Evolutionary conservation across 176 grass and related monocot species (phyloP).

Genomic region (Cenchrus fungigraminus): DNA sequence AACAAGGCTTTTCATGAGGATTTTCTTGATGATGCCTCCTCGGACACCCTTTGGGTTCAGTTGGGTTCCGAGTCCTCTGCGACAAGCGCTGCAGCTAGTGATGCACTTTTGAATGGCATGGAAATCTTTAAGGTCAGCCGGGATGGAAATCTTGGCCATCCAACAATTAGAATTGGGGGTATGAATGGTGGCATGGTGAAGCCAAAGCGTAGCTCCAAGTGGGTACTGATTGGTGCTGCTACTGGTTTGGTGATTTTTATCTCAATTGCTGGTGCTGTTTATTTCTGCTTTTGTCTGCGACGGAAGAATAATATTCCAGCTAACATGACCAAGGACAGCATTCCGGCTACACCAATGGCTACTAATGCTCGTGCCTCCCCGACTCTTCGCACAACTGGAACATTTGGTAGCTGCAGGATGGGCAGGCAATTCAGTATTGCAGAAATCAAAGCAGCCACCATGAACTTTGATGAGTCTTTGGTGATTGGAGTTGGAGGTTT

Average conservation of each 20-base stretch:
- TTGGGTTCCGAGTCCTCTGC: slow-evolving; percentile 72
- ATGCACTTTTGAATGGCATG: slow-evolving; percentile 92
- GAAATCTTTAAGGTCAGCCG: slow-evolving; percentile 97
- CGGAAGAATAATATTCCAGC: slow-evolving; percentile 44
- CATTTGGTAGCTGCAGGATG: slow-evolving; percentile 48
- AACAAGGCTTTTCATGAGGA: slow-evolving; percentile 97
- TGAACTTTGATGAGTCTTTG: slow-evolving; percentile 83
- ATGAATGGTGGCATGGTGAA: slow-evolving; percentile 33
- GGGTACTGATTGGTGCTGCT: slow-evolving; percentile 57
- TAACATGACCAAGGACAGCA: slow-evolving; percentile 42
- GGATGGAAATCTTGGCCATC: slow-evolving; percentile 75
- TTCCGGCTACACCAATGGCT: slow-evolving; percentile 44
- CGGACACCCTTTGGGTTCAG: slow-evolving; percentile 91
- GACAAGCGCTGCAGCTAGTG: slow-evolving; percentile 52
- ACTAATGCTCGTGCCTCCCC: slow-evolving; percentile 45
- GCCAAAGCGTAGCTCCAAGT: slow-evolving; percentile 54
- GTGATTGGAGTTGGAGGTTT: slow-evolving; percentile 93
- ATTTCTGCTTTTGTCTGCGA: slow-evolving; percentile 37
- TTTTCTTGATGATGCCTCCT: slow-evolving; percentile 61
- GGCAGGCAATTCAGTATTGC: slow-evolving; percentile 68
- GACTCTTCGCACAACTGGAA: slow-evolving; percentile 27
- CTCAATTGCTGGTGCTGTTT: slow-evolving; percentile 46
- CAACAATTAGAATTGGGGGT: slow-evolving; percentile 53
- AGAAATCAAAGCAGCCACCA: slow-evolving; percentile 75
- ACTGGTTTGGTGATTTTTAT: slow-evolving; percentile 53